Conservation (phyloP, 768 basidiomycete genomes). For the Amanita pallidorosea region DNA sequence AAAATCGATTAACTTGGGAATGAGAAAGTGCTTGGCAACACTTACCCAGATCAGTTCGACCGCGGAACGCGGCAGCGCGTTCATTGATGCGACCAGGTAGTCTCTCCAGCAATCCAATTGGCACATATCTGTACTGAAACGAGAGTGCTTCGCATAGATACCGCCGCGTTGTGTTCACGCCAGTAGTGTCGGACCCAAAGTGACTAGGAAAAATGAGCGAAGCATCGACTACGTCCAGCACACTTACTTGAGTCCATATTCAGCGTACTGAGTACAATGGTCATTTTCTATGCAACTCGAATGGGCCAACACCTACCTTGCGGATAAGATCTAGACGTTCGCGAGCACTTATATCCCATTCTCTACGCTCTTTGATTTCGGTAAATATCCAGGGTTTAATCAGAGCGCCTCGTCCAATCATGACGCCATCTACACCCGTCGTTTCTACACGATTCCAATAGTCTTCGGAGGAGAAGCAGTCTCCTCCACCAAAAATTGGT, state of each 20-base stretch:
- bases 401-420: conserved; percentile 90
- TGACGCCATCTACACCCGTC: conserved; percentile 88
- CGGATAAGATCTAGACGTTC: conserved; percentile 75
- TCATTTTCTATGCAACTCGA: background rate
- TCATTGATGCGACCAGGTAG: conserved; percentile 83
- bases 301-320: conserved; percentile 36
- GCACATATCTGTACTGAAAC: conserved; percentile 94
- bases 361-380: conserved; percentile 83
- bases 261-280: conserved; percentile 52
- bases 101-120: conserved; percentile 81
- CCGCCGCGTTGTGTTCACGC: conserved; percentile 83
- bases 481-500: conserved; percentile 96
- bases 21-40: conserved; percentile 4
- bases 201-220: conserved; percentile 33
- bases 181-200: conserved; percentile 80
- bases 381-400: conserved; percentile 98
- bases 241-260: conserved; percentile 57
- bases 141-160: conserved; percentile 94
- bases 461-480: conserved; percentile 80
- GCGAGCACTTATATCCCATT: conserved; percentile 87
- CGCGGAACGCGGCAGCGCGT: conserved; percentile 77
- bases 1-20: background rate
- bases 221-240: background rate
- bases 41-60: conserved; percentile 81
- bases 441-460: conserved; percentile 70